Evolutionary conservation across 768 basidiomycete genomes (phyloP).

Genomic region (Lactifluus hygrophoroides): DNA sequence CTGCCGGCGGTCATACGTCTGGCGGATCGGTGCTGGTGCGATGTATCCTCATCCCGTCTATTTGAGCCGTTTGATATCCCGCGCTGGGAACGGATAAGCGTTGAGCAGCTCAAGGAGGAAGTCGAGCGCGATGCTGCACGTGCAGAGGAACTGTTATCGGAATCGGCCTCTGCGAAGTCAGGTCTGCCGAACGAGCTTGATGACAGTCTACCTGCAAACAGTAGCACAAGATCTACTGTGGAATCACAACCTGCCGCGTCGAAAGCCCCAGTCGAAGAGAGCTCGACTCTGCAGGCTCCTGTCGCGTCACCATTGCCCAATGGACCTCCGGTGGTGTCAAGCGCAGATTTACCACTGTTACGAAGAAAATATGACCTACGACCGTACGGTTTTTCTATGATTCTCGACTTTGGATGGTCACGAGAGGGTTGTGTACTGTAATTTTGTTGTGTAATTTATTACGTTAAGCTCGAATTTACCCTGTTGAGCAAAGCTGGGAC

Average conservation of each 20-base stretch:
- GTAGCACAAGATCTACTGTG: background rate
- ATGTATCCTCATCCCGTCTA: conserved; percentile 51
- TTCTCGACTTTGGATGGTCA: conserved; percentile 71
- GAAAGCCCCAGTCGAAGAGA: background rate
- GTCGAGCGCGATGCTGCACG: conserved; percentile 32
- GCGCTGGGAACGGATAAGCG: conserved; percentile 63
- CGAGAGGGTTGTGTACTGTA: too few relatives aligned
- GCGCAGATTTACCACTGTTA: conserved; percentile 1
- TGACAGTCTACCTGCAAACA: background rate
- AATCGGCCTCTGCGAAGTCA: background rate
- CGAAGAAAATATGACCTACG: conserved; percentile 59
- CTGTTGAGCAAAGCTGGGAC: background rate
- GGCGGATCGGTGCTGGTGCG: conserved; percentile 82
- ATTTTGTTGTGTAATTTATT: conserved; percentile 2
- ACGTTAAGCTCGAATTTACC: background rate
- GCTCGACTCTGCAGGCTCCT: background rate
- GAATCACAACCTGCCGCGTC: background rate
- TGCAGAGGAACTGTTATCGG: conserved; percentile 21
- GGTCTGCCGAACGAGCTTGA: background rate
- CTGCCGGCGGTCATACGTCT: conserved; percentile 54
- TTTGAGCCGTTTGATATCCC: conserved; percentile 75
- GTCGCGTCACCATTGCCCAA: background rate
- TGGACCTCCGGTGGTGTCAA: conserved; percentile 3
- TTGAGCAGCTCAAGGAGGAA: conserved; percentile 36
- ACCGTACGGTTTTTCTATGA: conserved; percentile 59